These are phyloP conservation scores for Tulasnella sp. DNA, from an alignment of 768 basidiomycete genomes.

Conservation along the genomic window DNA sequence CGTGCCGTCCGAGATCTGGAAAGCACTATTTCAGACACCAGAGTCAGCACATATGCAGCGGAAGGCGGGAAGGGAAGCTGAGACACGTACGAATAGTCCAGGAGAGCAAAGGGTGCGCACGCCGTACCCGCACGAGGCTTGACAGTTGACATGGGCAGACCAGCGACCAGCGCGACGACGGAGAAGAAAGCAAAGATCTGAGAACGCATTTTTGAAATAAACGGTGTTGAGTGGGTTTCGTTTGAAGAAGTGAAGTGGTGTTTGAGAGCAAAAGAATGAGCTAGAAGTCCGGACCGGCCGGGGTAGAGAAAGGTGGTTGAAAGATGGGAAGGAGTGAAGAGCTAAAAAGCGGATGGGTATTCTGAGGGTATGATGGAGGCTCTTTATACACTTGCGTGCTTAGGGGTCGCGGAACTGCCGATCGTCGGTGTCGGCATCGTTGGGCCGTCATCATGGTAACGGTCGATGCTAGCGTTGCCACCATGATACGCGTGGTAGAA, in stretches of 20 bases:
- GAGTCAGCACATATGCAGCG: too few species aligned
- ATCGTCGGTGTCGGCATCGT: too few species aligned
- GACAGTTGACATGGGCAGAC: neutral
- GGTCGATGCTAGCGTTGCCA: too few species aligned
- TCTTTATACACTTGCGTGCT: too few species aligned
- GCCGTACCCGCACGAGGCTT: neutral
- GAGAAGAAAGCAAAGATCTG: neutral
- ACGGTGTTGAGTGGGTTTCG: neutral
- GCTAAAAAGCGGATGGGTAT: neutral
- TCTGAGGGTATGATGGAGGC: neutral
- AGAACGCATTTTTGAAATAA: neutral
- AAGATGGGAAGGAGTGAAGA: neutral
- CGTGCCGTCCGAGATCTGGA: conserved; percentile 34
- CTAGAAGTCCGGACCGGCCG: too few species aligned
- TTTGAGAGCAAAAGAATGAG: neutral
- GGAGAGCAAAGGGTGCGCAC: neutral
- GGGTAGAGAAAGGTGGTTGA: neutral
- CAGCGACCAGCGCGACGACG: neutral
- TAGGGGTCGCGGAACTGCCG: too few species aligned
- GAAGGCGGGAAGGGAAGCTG: neutral
- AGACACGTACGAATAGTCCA: neutral
- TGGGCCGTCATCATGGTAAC: too few species aligned
- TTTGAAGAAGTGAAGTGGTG: neutral
- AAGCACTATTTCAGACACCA: conserved; percentile 9
- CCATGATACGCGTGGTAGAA: too few species aligned